Evolutionary conservation across 106 monocot species (phyloP).

Genomic region (Triglochin maritima): DNA sequence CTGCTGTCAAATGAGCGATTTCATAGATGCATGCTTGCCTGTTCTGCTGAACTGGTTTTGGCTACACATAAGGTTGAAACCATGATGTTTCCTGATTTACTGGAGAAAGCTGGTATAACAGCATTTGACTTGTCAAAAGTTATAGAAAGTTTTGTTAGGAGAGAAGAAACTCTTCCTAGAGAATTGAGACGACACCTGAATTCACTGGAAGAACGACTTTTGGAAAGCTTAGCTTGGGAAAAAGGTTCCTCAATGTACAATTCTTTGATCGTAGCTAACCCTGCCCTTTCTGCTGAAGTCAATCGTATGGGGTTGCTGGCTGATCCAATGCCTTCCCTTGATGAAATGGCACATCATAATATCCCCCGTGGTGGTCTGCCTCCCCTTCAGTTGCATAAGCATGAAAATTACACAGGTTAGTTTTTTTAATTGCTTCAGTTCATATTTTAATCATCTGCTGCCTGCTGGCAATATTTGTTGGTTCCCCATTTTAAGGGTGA

Average conservation of each 20-base stretch:
- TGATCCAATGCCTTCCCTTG: conserved; percentile 89
- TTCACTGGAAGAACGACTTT: conserved; percentile 74
- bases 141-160: conserved; percentile 89
- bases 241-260: conserved; percentile 95
- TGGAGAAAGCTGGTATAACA: conserved; percentile 92
- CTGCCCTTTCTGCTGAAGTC: conserved; percentile 59
- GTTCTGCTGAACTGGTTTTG: conserved; percentile 91
- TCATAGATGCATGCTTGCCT: conserved; percentile 94
- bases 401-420: conserved; percentile 9
- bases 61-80: conserved; percentile 89
- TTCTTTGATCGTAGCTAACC: conserved; percentile 81
- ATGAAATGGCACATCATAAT: conserved; percentile 64
- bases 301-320: conserved; percentile 59
- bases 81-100: conserved; percentile 80
- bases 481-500: too few species aligned
- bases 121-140: conserved; percentile 95
- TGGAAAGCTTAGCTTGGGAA: conserved; percentile 95
- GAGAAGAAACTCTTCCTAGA: conserved; percentile 92
- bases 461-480: background rate
- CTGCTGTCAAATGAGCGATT: conserved; percentile 80
- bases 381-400: conserved; percentile 45
- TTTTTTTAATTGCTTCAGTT: too few species aligned
- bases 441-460: background rate
- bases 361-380: conserved; percentile 42
- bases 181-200: conserved; percentile 90